These are phyloP conservation scores for Astragalus membranaceus DNA, from an alignment of 306 rosid genomes.

Conservation along the genomic window DNA sequence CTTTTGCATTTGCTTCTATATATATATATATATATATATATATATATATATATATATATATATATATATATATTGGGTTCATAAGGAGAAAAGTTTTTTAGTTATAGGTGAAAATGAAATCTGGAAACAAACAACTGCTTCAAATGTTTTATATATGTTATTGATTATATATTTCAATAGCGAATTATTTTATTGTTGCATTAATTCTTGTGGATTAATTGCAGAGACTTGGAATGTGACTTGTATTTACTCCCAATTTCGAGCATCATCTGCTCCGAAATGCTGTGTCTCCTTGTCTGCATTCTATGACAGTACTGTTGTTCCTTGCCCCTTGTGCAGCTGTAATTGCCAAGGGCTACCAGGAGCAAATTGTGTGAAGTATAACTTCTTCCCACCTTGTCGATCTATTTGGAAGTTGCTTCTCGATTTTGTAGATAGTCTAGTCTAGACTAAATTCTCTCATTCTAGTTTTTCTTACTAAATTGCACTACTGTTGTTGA, in stretches of 20 bases:
- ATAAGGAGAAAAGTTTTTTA: not conserved
- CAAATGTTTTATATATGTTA: too few relatives aligned
- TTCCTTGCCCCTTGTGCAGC: constrained; percentile 73
- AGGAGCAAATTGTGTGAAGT: constrained; percentile 53
- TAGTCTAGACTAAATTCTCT: not conserved
- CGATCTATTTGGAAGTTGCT: not conserved
- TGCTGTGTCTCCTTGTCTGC: constrained; percentile 82
- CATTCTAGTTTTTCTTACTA: not conserved
- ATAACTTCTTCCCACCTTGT: constrained; percentile 11
- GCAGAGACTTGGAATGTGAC: constrained; percentile 78
- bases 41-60: too few relatives aligned
- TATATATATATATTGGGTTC: too few relatives aligned
- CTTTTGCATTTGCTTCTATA: not conserved
- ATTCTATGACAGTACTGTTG: constrained; percentile 54
- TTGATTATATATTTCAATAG: not conserved
- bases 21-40: too few relatives aligned
- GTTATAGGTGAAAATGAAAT: too few relatives aligned
- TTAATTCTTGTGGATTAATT: constrained; percentile 15
- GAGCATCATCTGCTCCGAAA: constrained; percentile 51
- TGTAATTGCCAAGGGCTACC: constrained; percentile 60
- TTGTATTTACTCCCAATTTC: constrained; percentile 61
- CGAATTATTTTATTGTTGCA: not conserved
- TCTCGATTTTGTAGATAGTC: not conserved
- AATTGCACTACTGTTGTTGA: not conserved
- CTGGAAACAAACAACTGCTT: too few relatives aligned